Evolutionary conservation across 176 grass and related monocot species (phyloP).

Genomic region (Aegilops longissima): DNA sequence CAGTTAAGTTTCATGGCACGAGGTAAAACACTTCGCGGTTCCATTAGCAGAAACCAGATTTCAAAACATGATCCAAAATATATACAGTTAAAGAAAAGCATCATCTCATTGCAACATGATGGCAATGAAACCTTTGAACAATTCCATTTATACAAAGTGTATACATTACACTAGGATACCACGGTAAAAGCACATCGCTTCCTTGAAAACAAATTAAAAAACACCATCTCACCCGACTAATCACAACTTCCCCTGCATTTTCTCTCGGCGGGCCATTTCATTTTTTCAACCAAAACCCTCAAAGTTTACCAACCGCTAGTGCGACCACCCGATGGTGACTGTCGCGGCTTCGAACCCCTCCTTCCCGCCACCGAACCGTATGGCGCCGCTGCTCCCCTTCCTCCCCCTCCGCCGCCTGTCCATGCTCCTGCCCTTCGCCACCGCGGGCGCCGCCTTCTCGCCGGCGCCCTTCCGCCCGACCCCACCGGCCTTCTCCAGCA

Average conservation of each 20-base stretch:
- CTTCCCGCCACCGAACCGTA: slow-evolving; percentile 46
- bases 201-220: slow-evolving; percentile 13
- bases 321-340: slow-evolving; percentile 33
- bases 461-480: slow-evolving; percentile 16
- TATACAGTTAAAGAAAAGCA: too few relatives aligned
- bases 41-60: too few relatives aligned
- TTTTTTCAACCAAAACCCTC: neutral
- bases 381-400: slow-evolving; percentile 34
- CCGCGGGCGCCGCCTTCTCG: neutral
- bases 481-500: slow-evolving; percentile 30
- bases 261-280: neutral
- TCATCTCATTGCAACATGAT: too few relatives aligned
- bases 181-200: neutral
- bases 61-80: too few relatives aligned
- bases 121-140: too few relatives aligned
- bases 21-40: too few relatives aligned
- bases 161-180: too few relatives aligned
- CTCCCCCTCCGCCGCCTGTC: slow-evolving; percentile 31
- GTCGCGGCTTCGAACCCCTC: slow-evolving; percentile 34
- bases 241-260: slow-evolving; percentile 28
- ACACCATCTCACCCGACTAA: slow-evolving; percentile 21
- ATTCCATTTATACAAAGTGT: too few relatives aligned
- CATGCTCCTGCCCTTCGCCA: slow-evolving; percentile 25
- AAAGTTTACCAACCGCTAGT: neutral
- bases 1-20: neutral